Evolutionary conservation across 2,329 filamentous ascomycete species (phyloP), one percentile per base, ranked within the genome.

Genomic region (Phyllosticta paracitricarpa): DNA sequence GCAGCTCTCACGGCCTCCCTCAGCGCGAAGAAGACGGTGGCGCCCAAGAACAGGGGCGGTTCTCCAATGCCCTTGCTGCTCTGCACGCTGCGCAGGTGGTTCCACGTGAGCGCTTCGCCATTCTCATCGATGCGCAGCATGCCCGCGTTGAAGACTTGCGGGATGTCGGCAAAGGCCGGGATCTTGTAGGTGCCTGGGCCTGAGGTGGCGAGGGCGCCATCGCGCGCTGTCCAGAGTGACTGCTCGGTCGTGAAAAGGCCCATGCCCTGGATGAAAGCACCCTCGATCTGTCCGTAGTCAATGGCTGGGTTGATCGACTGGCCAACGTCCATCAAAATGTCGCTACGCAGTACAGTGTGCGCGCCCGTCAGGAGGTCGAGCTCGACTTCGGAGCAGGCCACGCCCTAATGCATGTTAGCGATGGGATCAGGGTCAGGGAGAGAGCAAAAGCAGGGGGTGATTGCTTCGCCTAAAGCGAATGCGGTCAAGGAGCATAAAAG

Each of bases 301-400:
- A 91, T 88, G 24, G 86, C 82, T 0, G 88, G 88, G 65, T 91
- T 91, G 77, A 91, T 89, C 5, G 83, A 87, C 57, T 86, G 84
- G 0, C 89, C 89, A 2, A 97, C 90, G 68, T 97, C 93, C 93
- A 97, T 97, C 76, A 96, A 94, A 73, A 99, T 84, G 70, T 99
- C 93, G 1, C 91, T 88, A 19, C 91, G 84, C 8, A 91, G 74
- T 62, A 89, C 91, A 0, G 93, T 97, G 88, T 90, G 96, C 63
- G 93, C 89, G 40, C 93, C 93, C 0, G 93, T 97, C 22, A 99
- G 78, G 0, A 90, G 89, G 73, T 99, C 94, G 54, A 97, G 79
- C 74, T 97, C 90, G 3, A 97, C 91, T 75, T 97, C 93, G 2
- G 91, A 87, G 0, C 88, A 87, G 0, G 91, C 84, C 2, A 96